Percentiles rank a stretch among this genome's conserved stretches.
Conservation (phyloP, 2,329 filamentous ascomycete species). For the Neopestalotiopsis sp. region DNA sequence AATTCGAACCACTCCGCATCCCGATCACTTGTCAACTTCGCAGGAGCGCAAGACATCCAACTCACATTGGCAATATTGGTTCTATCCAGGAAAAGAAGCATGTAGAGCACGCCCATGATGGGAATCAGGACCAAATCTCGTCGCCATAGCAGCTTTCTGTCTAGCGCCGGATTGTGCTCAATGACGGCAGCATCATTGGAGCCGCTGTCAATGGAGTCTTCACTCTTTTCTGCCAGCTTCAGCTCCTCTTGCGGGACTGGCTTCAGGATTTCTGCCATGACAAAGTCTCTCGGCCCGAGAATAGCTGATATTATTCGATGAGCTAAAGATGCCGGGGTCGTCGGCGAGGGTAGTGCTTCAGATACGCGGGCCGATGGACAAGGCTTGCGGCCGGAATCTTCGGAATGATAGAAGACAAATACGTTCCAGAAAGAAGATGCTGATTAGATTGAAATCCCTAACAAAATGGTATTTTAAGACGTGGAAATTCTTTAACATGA, state of each 20-base stretch:
- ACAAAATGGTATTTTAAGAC: neutral
- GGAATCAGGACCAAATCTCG: constrained; percentile 33
- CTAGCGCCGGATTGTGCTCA: constrained; percentile 23
- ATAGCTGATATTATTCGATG: neutral
- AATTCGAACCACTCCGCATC: no score
- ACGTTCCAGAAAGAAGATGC: neutral
- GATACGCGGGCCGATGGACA: neutral
- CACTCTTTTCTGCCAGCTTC: constrained; percentile 24
- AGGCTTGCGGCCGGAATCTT: neutral
- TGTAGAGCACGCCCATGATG: constrained; percentile 34
- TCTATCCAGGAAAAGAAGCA: constrained; percentile 32
- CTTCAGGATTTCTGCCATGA: constrained; percentile 23
- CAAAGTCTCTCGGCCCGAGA: neutral
- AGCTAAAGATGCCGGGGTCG: neutral
- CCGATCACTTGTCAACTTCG: no score
- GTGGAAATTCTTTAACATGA: neutral
- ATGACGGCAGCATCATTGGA: neutral
- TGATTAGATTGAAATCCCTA: neutral
- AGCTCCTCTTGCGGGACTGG: constrained; percentile 20
- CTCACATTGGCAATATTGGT: constrained; percentile 46
- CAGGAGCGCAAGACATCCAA: no score
- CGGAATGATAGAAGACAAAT: neutral
- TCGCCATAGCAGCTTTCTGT: constrained; percentile 30
- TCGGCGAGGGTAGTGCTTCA: neutral
- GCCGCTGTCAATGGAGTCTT: constrained; percentile 20